These are phyloP conservation scores for Gremmenia infestans DNA, from an alignment of 2,329 filamentous ascomycete genomes.

Conservation along the genomic window DNA sequence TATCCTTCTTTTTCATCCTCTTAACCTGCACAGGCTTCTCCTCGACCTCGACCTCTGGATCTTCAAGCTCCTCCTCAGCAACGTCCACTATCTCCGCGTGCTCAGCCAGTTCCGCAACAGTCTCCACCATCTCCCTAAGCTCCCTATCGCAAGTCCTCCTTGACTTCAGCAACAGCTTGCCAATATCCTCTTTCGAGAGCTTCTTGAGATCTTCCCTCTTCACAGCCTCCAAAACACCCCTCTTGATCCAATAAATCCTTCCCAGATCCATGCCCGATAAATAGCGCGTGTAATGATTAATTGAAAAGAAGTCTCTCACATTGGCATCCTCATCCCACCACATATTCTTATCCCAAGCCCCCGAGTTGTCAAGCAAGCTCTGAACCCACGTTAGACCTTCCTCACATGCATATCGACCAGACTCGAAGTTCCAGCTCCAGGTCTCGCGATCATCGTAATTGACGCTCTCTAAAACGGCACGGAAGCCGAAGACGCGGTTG, in stretches of 20 bases:
- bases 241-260: not conserved
- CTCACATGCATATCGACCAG: not conserved
- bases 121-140: no score
- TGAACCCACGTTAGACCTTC: not conserved
- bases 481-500: not conserved
- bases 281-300: not conserved
- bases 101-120: no score
- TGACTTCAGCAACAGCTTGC: not conserved
- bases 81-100: no score
- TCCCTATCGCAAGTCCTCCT: not conserved
- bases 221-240: not conserved
- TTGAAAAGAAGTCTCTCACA: not conserved
- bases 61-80: no score
- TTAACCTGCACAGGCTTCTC: no score
- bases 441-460: not conserved
- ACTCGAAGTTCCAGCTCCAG: not conserved
- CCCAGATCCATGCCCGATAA: not conserved
- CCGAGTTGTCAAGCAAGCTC: not conserved
- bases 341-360: not conserved
- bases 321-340: not conserved
- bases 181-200: not conserved
- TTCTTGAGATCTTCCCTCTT: not conserved
- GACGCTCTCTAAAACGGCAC: not conserved
- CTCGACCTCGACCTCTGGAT: no score
- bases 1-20: no score